These are phyloP conservation scores for Flaveria floridana DNA, from an alignment of 140 eudicot genomes.

Conservation along the genomic window DNA sequence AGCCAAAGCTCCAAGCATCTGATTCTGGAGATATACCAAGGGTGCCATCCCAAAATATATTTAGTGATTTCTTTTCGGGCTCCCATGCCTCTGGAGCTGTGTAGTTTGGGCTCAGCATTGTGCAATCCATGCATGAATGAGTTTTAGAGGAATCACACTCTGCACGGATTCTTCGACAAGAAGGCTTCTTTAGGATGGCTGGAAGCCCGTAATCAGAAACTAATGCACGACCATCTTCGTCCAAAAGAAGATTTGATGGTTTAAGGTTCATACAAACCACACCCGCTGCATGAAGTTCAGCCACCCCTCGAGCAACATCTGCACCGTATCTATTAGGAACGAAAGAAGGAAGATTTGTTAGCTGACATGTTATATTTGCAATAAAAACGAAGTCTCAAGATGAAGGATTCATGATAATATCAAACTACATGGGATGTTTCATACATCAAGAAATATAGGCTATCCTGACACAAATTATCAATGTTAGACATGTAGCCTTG, in stretches of 20 bases:
- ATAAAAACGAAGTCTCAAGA: not conserved
- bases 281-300: slow-evolving; percentile 99
- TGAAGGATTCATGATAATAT: not conserved
- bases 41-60: slow-evolving; percentile 86
- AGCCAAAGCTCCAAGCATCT: slow-evolving; percentile 99
- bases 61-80: slow-evolving; percentile 73
- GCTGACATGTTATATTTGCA: slow-evolving; percentile 16
- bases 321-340: slow-evolving; percentile 73
- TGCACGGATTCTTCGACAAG: slow-evolving; percentile 69
- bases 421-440: not conserved
- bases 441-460: not conserved
- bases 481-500: not conserved
- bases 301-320: slow-evolving; percentile 98
- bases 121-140: slow-evolving; percentile 99
- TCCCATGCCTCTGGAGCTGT: slow-evolving; percentile 99
- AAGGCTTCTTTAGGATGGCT: slow-evolving; percentile 76
- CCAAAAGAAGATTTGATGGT: slow-evolving; percentile 97
- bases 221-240: slow-evolving; percentile 83
- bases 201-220: slow-evolving; percentile 99
- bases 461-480: slow-evolving; percentile 4
- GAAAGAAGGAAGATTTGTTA: slow-evolving; percentile 10
- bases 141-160: slow-evolving; percentile 76
- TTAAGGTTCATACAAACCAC: slow-evolving; percentile 92
- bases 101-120: slow-evolving; percentile 91
- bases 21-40: slow-evolving; percentile 94